Base-by-base conservation (phyloP, 208 protist species). In the Trypanosoma scelopori region DNA sequence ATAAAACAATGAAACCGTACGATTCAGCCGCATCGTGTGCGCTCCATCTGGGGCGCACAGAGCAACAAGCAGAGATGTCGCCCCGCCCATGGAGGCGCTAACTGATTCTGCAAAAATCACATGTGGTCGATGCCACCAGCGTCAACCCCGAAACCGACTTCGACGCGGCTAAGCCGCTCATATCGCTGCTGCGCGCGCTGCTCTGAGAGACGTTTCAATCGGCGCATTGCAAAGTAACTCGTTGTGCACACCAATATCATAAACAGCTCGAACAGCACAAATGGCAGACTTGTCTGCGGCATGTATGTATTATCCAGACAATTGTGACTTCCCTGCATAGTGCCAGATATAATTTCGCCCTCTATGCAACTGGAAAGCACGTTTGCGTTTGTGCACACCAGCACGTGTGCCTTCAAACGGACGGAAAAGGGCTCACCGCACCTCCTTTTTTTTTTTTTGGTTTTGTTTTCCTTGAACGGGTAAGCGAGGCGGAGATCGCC, bases 181-280 rank as follows among this genome's bases (percentile, higher is more conserved):
- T 89, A 88, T 12, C 84, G 71, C 53, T 88, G 82, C 47, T 79
- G 74, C 5, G 71, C 56, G 1, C 84, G 79, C 6, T 55, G 46
- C 28, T 91, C 87, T 0, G 68, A 72, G 12, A 76, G 23, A 25
- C 62, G 37, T 18, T 81, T 50, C 55, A 83, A 68, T 2, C 84
- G 76, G 3, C 71, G 65, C 3, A 87, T 60, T 15, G 67, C 55
- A 28, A 81, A 69, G 22, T 59, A 74, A 61, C 74, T 89, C 15
- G 84, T 28, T 13, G 55, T 49, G 15, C 80, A 85, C 1, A 83
- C 42, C 28, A 67, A 60, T 12, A 59, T 43, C 27, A 57, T 77
- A n/a, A 87, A 59, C 4, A 85, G 28, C 43, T 89, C 69, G 48
- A 89, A 89, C 18, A 80, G 22, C 1, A 82, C 58, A 74, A 92